Percentiles rank a stretch among this genome's conserved stretches.
Conservation (phyloP, 129 eudicot species). For the Rutidosis leptorrhynchoides region DNA sequence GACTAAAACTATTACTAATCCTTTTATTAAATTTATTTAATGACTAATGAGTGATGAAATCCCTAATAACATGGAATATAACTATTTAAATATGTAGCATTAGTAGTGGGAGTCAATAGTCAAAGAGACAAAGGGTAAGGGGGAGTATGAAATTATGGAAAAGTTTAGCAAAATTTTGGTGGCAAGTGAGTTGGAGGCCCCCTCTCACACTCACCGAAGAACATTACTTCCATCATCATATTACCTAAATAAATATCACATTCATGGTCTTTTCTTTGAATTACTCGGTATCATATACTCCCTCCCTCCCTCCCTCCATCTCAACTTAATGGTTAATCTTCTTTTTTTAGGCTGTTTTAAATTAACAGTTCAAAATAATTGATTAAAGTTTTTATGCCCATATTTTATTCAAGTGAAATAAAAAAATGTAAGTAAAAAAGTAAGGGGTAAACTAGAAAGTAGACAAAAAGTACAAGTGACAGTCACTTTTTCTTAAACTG, state of each 20-base stretch:
- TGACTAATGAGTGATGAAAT: conserved; percentile 15
- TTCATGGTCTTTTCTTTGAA: conserved; percentile 25
- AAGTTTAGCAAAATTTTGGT: conserved; percentile 40
- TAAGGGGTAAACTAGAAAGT: too few species aligned
- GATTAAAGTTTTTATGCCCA: too few species aligned
- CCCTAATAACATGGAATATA: conserved; percentile 22
- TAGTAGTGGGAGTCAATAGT: conserved; percentile 41
- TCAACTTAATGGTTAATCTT: too few species aligned
- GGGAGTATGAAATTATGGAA: conserved; percentile 42
- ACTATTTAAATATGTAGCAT: conserved; percentile 3
- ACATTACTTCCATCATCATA: conserved; percentile 31
- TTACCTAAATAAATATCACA: conserved; percentile 26
- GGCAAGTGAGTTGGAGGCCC: conserved; percentile 44
- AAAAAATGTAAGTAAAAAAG: too few species aligned
- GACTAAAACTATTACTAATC: background rate
- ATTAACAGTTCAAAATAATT: too few species aligned
- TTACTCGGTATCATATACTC: too few species aligned
- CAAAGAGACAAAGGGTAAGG: conserved; percentile 39
- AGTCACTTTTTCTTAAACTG: too few species aligned
- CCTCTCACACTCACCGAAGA: conserved; percentile 37
- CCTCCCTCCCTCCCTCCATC: too few species aligned
- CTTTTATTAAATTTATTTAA: too few species aligned
- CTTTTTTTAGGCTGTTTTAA: too few species aligned
- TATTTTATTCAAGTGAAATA: too few species aligned
- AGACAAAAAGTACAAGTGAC: too few species aligned